A percentile compares a stretch with the other conserved stretches of the same genome.
phyloP scores from a whole-genome alignment of 2,329 filamentous ascomycete genomes.

The Emergomyces orientalis region DNA sequence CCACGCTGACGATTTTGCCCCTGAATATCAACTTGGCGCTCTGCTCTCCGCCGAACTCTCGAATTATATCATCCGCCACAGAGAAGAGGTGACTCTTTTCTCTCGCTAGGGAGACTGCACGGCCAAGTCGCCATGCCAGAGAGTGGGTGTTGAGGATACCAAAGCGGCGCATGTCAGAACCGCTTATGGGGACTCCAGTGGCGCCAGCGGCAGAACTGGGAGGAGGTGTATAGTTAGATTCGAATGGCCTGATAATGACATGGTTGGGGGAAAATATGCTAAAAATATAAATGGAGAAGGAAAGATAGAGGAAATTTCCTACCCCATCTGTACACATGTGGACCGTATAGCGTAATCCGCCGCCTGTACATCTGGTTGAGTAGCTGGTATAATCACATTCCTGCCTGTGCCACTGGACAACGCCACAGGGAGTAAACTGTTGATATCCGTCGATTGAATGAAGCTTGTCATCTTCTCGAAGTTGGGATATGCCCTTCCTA shows the following conservation, averaged over 20 bases:
- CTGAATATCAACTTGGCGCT: constrained; percentile 51
- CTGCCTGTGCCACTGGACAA: constrained; percentile 9
- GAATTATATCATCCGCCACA: constrained; percentile 50
- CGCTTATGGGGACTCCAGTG: constrained; percentile 32
- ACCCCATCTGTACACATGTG: constrained; percentile 35
- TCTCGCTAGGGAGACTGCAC: constrained; percentile 46
- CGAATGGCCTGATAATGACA: too few species aligned
- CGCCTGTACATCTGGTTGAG: constrained; percentile 13
- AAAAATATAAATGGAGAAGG: not conserved
- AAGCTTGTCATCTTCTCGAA: constrained; percentile 34
- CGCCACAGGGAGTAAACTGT: constrained; percentile 19
- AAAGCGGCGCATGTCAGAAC: constrained; percentile 26
- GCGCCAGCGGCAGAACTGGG: constrained; percentile 34
- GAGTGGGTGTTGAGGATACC: constrained; percentile 35
- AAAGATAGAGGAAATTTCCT: constrained; percentile 19
- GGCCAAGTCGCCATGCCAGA: constrained; percentile 46
- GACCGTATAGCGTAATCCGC: constrained; percentile 32
- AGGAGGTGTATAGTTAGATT: constrained; percentile 21
- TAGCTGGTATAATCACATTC: constrained; percentile 13
- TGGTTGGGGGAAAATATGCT: not conserved
- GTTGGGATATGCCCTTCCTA: constrained; percentile 5
- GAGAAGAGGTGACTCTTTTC: constrained; percentile 42
- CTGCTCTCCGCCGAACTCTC: constrained; percentile 46
- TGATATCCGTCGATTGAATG: constrained; percentile 33
- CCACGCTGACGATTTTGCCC: constrained; percentile 54